Base-by-base conservation (phyloP, 805 yeast genomes). In the Millerago galiae region DNA sequence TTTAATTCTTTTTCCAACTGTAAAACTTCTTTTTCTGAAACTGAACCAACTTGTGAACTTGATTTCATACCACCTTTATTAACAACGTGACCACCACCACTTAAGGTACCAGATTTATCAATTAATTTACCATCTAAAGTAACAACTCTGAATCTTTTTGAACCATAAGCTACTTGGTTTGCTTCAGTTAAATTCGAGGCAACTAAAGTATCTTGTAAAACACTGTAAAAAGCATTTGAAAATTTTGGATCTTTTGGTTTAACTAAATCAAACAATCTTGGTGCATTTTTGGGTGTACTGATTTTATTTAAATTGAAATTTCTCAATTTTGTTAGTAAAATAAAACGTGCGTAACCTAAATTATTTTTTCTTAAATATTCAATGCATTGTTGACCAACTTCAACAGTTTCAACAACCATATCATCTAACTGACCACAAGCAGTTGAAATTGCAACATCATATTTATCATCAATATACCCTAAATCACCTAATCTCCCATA, bases 371-470 rank as follows among this genome's bases (percentile, higher is more conserved):
- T 72, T 56, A 93, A 71, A 55, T 86, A 81, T 34, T 86, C 91
- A 42, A 93, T 83, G 59, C 95, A 84, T 43, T 72, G 76, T 50
- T 80, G 83, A 6, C 88, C 95, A 40, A 79, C 76, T 41, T 75
- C 77, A 3, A 81, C 78, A 4, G 77, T 73, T 37, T 89, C 97
- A 3, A 93, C 98, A 14, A 93, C 98, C 72, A 89, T 79, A 48
- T 95, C 91, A 59, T 91, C 95, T 44, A 93, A 68, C 8, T 90
- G 81, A 1, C 95, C 89, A 50, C 93, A 88, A 0, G 96, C 98
- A 0, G 98, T 93, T 0, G 98, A 89, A 8, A 93, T 79, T 0
- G 99, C 99, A 40, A 89, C 76, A 62, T 95, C 98, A 59, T 84
- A 93, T 54, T 77, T 74, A 49, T 83, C 86, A 58, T 88, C 96